These are phyloP conservation scores for Garcia nutans DNA, from an alignment of 345 rosid species.

Conservation along the genomic window DNA sequence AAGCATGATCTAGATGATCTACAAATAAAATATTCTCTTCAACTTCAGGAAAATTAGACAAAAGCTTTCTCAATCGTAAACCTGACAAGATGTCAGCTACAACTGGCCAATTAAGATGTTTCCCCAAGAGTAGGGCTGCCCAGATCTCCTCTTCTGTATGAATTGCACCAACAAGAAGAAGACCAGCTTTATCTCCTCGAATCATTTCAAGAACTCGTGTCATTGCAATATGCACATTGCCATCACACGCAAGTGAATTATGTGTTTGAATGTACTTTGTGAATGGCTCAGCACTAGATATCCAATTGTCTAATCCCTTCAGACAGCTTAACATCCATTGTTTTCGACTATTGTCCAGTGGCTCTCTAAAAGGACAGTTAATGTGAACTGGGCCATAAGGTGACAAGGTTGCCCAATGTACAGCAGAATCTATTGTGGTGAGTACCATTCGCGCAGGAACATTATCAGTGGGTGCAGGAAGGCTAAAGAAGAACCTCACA, in stretches of 20 bases:
- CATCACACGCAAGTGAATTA: conserved; percentile 35
- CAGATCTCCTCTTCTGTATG: conserved; percentile 85
- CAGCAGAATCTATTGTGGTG: conserved; percentile 84
- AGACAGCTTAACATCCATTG: conserved; percentile 70
- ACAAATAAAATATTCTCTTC: conserved; percentile 49
- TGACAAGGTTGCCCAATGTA: conserved; percentile 67
- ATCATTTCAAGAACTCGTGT: conserved; percentile 55
- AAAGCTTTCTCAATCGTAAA: conserved; percentile 70
- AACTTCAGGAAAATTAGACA: conserved; percentile 44
- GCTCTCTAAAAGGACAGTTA: conserved; percentile 92
- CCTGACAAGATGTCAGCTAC: conserved; percentile 92
- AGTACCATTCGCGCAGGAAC: conserved; percentile 84
- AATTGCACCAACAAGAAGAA: conserved; percentile 65
- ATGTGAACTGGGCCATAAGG: conserved; percentile 92
- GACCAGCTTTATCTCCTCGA: conserved; percentile 56
- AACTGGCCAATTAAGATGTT: conserved; percentile 82
- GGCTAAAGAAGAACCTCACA: conserved; percentile 83
- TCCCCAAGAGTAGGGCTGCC: conserved; percentile 85
- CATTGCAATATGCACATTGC: conserved; percentile 33
- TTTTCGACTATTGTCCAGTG: conserved; percentile 57
- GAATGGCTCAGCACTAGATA: conserved; percentile 66
- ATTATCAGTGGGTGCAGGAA: conserved; percentile 77
- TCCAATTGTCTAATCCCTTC: conserved; percentile 78
- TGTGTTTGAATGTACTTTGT: conserved; percentile 65
- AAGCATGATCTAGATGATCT: conserved; percentile 85